phyloP scores from a whole-genome alignment of 2,329 filamentous ascomycete species.

The Aureobasidium zeae region DNA sequence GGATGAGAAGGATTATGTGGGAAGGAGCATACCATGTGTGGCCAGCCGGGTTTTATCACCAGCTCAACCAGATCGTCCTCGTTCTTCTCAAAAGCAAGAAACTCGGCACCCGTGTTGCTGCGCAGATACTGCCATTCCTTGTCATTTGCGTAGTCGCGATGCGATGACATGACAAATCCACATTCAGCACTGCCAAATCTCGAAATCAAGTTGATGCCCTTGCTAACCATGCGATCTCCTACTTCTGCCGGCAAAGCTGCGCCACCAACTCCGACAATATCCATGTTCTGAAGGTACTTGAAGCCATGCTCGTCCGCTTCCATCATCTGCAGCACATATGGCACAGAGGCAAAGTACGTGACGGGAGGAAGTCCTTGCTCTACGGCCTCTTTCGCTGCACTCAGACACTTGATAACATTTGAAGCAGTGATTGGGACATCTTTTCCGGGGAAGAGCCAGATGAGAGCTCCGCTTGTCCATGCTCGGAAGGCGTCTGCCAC shows the following conservation, averaged over 20 bases:
- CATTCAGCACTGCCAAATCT: slow-evolving; percentile 59
- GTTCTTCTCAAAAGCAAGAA: slow-evolving; percentile 41
- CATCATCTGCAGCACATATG: slow-evolving; percentile 49
- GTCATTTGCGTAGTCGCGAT: slow-evolving; percentile 46
- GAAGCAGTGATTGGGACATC: slow-evolving; percentile 46
- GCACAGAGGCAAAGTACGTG: slow-evolving; percentile 54
- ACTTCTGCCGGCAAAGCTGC: slow-evolving; percentile 46
- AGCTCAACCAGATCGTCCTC: slow-evolving; percentile 43
- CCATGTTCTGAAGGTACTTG: slow-evolving; percentile 41
- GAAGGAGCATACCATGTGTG: slow-evolving; percentile 35
- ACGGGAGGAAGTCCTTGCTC: slow-evolving; percentile 29
- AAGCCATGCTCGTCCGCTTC: slow-evolving; percentile 37
- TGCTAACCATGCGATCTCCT: slow-evolving; percentile 44
- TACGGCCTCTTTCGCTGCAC: slow-evolving; percentile 26
- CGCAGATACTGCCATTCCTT: slow-evolving; percentile 55
- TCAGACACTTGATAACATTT: slow-evolving; percentile 44
- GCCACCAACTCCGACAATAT: slow-evolving; percentile 55
- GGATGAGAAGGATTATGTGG: too few species aligned
- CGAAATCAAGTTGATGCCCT: slow-evolving; percentile 49
- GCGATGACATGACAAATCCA: slow-evolving; percentile 55
- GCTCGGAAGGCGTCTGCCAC: slow-evolving; percentile 53
- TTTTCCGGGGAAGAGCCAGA: slow-evolving; percentile 55
- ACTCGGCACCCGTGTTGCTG: slow-evolving; percentile 26
- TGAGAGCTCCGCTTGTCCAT: slow-evolving; percentile 50
- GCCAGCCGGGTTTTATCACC: slow-evolving; percentile 48